These are phyloP conservation scores for Aspergillus pseudonomiae DNA, from an alignment of 2,329 filamentous ascomycete genomes.

Conservation along the genomic window DNA sequence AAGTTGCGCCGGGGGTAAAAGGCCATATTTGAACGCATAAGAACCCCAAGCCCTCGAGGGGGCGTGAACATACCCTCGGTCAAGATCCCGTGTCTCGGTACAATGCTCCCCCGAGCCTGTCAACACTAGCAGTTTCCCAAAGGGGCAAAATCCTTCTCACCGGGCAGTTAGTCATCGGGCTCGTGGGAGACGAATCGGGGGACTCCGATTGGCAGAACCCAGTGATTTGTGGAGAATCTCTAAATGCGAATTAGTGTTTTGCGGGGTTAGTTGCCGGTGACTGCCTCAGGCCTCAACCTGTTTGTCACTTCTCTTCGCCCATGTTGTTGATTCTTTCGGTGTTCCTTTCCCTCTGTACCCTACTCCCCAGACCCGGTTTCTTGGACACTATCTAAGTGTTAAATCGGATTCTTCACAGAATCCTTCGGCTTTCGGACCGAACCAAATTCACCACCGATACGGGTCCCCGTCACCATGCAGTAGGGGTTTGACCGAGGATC, in stretches of 20 bases:
- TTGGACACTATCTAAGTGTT: neutral
- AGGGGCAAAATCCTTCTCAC: neutral
- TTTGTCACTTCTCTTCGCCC: neutral
- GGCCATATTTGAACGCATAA: conserved; percentile 24
- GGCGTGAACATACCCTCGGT: conserved; percentile 13
- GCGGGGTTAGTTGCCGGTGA: conserved; percentile 4
- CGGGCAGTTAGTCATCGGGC: neutral
- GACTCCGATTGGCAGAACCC: neutral
- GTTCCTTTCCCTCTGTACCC: neutral
- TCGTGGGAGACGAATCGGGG: neutral
- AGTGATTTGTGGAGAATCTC: neutral
- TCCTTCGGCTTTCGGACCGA: neutral
- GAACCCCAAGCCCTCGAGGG: conserved; percentile 6
- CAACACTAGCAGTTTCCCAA: neutral
- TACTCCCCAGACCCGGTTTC: neutral
- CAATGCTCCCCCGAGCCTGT: conserved; percentile 32
- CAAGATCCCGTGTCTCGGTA: conserved; percentile 27
- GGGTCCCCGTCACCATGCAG: conserved; percentile 14
- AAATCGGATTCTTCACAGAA: neutral
- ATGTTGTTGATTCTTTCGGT: conserved; percentile 3
- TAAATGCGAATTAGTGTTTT: conserved; percentile 1
- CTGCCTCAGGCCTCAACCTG: conserved; percentile 11
- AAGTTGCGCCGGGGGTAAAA: conserved; percentile 10
- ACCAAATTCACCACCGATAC: neutral
- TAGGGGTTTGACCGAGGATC: conserved; percentile 19